These are phyloP conservation scores for Primulina tabacum DNA, from an alignment of 257 asterid genomes.

Conservation along the genomic window DNA sequence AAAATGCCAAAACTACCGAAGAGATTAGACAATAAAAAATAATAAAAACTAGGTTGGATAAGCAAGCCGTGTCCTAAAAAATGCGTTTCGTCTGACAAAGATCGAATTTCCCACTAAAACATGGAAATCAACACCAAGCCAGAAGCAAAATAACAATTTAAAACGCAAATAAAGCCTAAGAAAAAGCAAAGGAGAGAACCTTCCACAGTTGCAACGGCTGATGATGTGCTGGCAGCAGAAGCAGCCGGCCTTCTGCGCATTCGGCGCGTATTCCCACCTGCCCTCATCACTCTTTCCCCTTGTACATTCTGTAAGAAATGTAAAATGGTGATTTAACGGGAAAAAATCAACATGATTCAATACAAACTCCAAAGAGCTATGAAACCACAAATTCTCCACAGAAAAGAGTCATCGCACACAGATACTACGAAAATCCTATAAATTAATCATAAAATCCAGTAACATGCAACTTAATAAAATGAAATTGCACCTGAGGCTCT, in stretches of 20 bases:
- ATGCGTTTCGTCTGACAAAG: neutral
- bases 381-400: neutral
- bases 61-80: neutral
- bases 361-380: too few species aligned
- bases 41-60: neutral
- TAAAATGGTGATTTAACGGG: neutral
- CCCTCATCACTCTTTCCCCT: slow-evolving; percentile 71
- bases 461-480: neutral
- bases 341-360: neutral
- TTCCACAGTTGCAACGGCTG: slow-evolving; percentile 60
- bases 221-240: slow-evolving; percentile 77
- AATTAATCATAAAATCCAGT: neutral
- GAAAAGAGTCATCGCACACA: neutral
- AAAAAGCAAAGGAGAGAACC: slow-evolving; percentile 35
- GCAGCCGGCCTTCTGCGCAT: slow-evolving; percentile 82
- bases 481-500: slow-evolving; percentile 59
- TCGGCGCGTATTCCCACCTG: slow-evolving; percentile 42
- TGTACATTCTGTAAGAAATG: slow-evolving; percentile 44
- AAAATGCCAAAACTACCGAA: too few species aligned
- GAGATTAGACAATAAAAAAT: too few species aligned
- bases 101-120: neutral
- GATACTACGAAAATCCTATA: slow-evolving; percentile 1
- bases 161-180: neutral
- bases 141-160: neutral
- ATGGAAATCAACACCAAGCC: neutral